Conservation (phyloP, 495 filamentous ascomycete genomes). For the Cercophora scortea region DNA sequence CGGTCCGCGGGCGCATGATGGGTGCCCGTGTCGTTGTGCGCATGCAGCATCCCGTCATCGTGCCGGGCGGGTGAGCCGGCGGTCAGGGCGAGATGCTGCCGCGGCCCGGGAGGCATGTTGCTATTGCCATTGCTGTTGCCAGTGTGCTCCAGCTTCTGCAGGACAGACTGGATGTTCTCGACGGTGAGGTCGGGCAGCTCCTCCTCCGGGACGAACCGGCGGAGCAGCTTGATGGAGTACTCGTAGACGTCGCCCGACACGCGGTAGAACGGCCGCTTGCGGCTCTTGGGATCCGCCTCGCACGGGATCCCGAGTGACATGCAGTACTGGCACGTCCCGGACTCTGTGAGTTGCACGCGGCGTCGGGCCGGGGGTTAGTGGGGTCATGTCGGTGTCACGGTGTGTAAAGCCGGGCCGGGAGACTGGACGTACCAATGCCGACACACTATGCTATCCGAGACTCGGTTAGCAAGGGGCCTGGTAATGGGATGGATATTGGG, state of each 20-base stretch:
- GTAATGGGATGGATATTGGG: too few relatives aligned
- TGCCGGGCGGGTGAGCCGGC: background rate
- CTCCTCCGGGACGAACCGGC: slow-evolving; percentile 1
- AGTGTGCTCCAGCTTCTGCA: background rate
- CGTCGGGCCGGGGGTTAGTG: background rate
- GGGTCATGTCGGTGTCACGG: background rate
- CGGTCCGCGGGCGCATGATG: background rate
- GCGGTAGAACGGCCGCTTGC: slow-evolving; percentile 4
- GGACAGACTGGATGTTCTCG: slow-evolving; percentile 2
- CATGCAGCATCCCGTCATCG: too few relatives aligned
- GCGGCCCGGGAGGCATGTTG: too few relatives aligned
- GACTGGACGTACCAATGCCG: background rate
- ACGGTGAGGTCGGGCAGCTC: slow-evolving; percentile 3
- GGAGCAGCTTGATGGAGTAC: slow-evolving; percentile 5
- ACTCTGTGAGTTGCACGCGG: background rate
- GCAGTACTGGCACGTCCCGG: slow-evolving; percentile 3
- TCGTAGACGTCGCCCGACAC: slow-evolving; percentile 5
- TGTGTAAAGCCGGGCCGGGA: too few relatives aligned
- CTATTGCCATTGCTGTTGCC: background rate
- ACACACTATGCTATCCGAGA: background rate
- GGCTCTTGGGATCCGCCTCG: background rate
- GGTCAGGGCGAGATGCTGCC: background rate
- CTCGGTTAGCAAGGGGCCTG: background rate
- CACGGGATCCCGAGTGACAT: background rate
- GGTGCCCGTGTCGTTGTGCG: too few relatives aligned